A percentile compares a stretch with the other conserved stretches of the same genome.
Evolutionary conservation across 75 land plant species (phyloP).

Genomic region (Pinus albicaulis): DNA sequence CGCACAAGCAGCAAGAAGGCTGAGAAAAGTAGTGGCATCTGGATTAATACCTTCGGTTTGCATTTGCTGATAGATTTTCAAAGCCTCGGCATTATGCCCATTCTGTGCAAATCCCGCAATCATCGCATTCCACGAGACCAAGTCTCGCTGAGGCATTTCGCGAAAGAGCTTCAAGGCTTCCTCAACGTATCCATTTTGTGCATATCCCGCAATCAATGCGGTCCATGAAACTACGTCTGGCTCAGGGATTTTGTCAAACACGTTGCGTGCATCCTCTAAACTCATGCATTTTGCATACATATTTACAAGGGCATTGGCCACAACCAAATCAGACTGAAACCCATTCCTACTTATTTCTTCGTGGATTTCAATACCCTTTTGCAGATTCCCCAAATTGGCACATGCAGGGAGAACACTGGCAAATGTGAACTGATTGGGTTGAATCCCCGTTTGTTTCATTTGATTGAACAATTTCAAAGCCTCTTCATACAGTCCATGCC

Average conservation of each 20-base stretch:
- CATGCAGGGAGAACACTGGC: slow-evolving; percentile 38
- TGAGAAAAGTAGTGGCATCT: slow-evolving; percentile 35
- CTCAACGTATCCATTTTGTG: slow-evolving; percentile 33
- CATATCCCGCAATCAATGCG: slow-evolving; percentile 42
- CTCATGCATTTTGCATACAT: slow-evolving; percentile 46
- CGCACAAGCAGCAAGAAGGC: slow-evolving; percentile 40
- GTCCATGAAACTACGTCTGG: slow-evolving; percentile 42
- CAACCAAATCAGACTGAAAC: slow-evolving; percentile 22
- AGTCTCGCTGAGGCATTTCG: slow-evolving; percentile 14
- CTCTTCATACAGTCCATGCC: slow-evolving; percentile 20
- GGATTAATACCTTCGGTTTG: slow-evolving; percentile 18
- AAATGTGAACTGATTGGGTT: slow-evolving; percentile 33
- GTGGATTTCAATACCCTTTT: slow-evolving; percentile 38
- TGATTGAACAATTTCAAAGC: slow-evolving; percentile 27
- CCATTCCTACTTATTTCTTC: slow-evolving; percentile 14
- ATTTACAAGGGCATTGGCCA: slow-evolving; percentile 31
- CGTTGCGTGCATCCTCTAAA: slow-evolving; percentile 25
- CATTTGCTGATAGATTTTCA: too few species aligned
- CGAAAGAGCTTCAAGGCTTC: slow-evolving; percentile 29
- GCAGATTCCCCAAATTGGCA: slow-evolving; percentile 12
- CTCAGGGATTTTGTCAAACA: slow-evolving; percentile 27
- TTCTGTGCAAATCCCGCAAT: too few species aligned
- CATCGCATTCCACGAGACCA: too few species aligned
- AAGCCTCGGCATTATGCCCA: too few species aligned
- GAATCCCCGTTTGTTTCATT: slow-evolving; percentile 37